Base-by-base conservation (phyloP, 371 early-diverging fungal genomes). In the Syncephalis plumigaleata region DNA sequence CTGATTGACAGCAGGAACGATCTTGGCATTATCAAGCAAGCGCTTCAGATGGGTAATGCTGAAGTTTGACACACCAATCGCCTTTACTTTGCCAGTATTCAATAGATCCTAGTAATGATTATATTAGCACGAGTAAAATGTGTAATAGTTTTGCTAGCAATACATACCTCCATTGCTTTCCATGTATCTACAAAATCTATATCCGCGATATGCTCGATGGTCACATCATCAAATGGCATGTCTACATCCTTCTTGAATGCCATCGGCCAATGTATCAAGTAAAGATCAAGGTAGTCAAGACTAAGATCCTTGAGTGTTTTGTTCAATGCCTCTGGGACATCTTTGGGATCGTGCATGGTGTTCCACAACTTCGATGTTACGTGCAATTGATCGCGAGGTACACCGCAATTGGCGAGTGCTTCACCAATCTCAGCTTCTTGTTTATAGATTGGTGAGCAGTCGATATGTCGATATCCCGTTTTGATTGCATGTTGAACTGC, bases 331-430 rank as follows among this genome's bases (percentile, higher is more conserved):
- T 77, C 64, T 24, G 65, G 57, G 21, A 88, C 84, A 39, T 80
- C 66, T 44, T 78, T 71, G 21, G 79, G 76, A 22, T 66, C 66
- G 47, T 86, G 83, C 47, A 75, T 64, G 44, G 78, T 83, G 64
- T 83, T 84, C 92, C 91, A 91, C 20, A 96, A 68, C 71, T 96
- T 93, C 55, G 81, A 77, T 16, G 91, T 91, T 51, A 91, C 63
- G 55, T 90, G 92, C 24, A 93, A 53, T 23, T 85, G 67, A 25
- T 76, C 62, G 47, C 91, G 73, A 39, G 69, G 67, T 3, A 83
- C 58, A 37, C 58, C 58, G 11, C 70, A 63, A 27, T 72, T 63
- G 8, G 55, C 55, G 42, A 89, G 68, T 20, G 70, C 84, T 52
- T 73, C 68, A 24, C 93, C 93, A 38, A 91, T 76, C 44, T 86